These are phyloP conservation scores for Lachancea cidri DNA, from an alignment of 805 yeast genomes.

Conservation along the genomic window DNA sequence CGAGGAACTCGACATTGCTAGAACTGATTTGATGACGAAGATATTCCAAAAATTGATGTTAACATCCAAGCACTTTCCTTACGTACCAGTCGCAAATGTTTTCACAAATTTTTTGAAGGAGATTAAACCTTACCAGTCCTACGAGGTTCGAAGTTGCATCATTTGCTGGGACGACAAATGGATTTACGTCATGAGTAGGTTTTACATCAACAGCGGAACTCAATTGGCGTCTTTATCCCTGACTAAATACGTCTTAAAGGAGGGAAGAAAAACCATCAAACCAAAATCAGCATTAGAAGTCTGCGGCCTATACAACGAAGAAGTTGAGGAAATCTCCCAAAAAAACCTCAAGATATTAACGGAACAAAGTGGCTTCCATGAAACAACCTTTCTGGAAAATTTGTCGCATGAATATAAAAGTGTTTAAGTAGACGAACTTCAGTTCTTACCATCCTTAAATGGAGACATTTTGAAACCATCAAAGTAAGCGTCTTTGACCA, in stretches of 20 bases:
- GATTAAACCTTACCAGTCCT: slow-evolving; percentile 60
- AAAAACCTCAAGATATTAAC: slow-evolving; percentile 33
- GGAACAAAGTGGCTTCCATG: slow-evolving; percentile 28
- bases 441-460: too few species aligned
- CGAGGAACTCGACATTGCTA: slow-evolving; percentile 71
- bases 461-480: too few species aligned
- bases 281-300: slow-evolving; percentile 56
- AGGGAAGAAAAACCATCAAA: slow-evolving; percentile 65
- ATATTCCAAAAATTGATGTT: slow-evolving; percentile 54
- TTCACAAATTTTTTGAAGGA: slow-evolving; percentile 65
- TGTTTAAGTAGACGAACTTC: too few species aligned
- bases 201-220: slow-evolving; percentile 40
- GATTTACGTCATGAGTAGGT: slow-evolving; percentile 66
- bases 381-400: slow-evolving; percentile 23
- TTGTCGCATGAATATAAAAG: slow-evolving; percentile 11
- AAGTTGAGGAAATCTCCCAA: slow-evolving; percentile 39
- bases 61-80: slow-evolving; percentile 44
- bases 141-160: slow-evolving; percentile 51
- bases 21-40: slow-evolving; percentile 56
- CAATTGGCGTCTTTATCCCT: slow-evolving; percentile 52
- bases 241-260: slow-evolving; percentile 78
- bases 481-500: too few species aligned
- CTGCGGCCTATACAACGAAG: slow-evolving; percentile 52
- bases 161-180: slow-evolving; percentile 86
- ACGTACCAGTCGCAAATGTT: slow-evolving; percentile 73